Conservation (phyloP, 2,329 filamentous ascomycete species). For the Amylocarpus encephaloides region DNA sequence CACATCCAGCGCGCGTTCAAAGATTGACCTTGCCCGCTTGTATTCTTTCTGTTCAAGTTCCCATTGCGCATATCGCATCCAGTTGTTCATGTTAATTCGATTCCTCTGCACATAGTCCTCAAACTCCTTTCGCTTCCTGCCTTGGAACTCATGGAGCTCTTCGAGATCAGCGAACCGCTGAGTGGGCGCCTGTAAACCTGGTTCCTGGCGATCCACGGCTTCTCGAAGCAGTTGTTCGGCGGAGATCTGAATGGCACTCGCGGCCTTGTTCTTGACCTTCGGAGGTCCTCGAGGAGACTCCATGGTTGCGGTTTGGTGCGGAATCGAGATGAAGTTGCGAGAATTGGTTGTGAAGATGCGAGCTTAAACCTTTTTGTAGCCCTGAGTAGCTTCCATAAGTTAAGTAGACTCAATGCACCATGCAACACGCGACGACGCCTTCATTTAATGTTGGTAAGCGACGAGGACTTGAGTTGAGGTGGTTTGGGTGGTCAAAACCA, state of each 20-base stretch:
- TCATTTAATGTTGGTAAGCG: not conserved
- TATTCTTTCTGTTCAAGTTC: slow-evolving; percentile 98
- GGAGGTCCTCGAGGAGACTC: slow-evolving; percentile 87
- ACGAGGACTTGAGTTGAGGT: not conserved
- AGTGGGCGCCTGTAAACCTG: slow-evolving; percentile 78
- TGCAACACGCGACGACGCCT: not conserved
- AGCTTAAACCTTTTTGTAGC: not conserved
- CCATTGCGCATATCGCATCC: slow-evolving; percentile 96
- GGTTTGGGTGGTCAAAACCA: not conserved
- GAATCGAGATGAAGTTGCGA: slow-evolving; percentile 2
- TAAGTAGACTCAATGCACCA: not conserved
- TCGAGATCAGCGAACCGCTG: slow-evolving; percentile 95
- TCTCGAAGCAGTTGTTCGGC: slow-evolving; percentile 96
- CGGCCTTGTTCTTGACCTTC: slow-evolving; percentile 96
- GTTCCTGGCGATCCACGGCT: slow-evolving; percentile 93
- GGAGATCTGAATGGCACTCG: slow-evolving; percentile 85
- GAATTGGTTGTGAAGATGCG: not conserved
- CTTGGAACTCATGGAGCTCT: slow-evolving; percentile 96
- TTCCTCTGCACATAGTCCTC: slow-evolving; percentile 97
- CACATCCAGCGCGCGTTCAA: slow-evolving; percentile 89
- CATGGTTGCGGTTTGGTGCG: slow-evolving; percentile 49
- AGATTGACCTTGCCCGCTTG: slow-evolving; percentile 82
- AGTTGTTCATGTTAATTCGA: slow-evolving; percentile 94
- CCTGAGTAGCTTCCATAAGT: not conserved
- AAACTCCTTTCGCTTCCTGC: slow-evolving; percentile 90